Conservation (phyloP, 306 rosid species). For the Malus asiatica region DNA sequence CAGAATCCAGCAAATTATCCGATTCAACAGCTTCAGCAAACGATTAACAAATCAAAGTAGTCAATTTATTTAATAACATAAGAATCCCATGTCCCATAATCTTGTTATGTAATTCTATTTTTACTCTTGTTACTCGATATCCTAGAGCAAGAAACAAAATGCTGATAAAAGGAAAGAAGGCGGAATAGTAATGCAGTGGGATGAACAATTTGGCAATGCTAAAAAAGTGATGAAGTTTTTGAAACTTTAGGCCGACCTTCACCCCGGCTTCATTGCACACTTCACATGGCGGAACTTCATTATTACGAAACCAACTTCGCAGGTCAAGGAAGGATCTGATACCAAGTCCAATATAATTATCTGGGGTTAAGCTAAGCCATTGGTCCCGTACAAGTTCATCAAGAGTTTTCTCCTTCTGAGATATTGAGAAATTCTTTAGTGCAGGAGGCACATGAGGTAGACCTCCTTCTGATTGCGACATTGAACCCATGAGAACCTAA, state of each 20-base stretch:
- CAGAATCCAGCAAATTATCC: slow-evolving; percentile 18
- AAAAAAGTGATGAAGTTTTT: not conserved
- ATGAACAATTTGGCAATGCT: too few relatives aligned
- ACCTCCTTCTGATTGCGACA: slow-evolving; percentile 45
- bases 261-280: slow-evolving; percentile 96
- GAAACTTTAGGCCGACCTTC: slow-evolving; percentile 45
- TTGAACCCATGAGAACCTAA: slow-evolving; percentile 42
- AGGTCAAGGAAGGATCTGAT: slow-evolving; percentile 85
- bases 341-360: slow-evolving; percentile 68
- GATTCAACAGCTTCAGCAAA: slow-evolving; percentile 2
- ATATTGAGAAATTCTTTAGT: slow-evolving; percentile 44
- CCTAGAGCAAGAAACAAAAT: not conserved
- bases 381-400: slow-evolving; percentile 59
- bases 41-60: not conserved
- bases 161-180: not conserved
- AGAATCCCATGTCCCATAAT: not conserved
- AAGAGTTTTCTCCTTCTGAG: slow-evolving; percentile 69
- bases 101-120: not conserved
- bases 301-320: slow-evolving; percentile 79
- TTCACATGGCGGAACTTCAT: slow-evolving; percentile 67
- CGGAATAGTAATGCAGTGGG: not conserved
- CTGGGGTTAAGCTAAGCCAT: slow-evolving; percentile 60
- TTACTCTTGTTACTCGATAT: not conserved
- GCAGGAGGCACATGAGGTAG: slow-evolving; percentile 42
- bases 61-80: not conserved